These are phyloP conservation scores for Sanghuangporus baumii DNA, from an alignment of 1,284 basidiomycete species.

Conservation along the genomic window DNA sequence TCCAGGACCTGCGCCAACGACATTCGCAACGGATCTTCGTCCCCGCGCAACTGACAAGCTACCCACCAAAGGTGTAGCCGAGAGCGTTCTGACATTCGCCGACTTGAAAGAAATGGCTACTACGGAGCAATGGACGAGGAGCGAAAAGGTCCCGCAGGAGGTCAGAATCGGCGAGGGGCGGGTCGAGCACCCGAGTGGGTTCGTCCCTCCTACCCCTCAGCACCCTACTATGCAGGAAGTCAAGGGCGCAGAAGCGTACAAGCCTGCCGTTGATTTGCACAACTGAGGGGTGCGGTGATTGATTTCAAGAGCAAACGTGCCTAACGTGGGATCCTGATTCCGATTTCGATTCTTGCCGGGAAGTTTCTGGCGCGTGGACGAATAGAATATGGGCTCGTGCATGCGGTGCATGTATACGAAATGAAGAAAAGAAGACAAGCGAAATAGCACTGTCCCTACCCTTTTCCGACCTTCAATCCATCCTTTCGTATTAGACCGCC, in stretches of 20 bases:
- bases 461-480: no score
- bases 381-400: no score
- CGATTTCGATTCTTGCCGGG: no score
- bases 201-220: slow-evolving; percentile 28
- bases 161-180: slow-evolving; percentile 26
- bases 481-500: no score
- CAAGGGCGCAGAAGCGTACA: slow-evolving; percentile 7
- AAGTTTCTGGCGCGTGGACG: no score
- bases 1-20: slow-evolving; percentile 2
- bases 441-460: no score
- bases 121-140: neutral
- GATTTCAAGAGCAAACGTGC: neutral
- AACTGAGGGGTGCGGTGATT: neutral
- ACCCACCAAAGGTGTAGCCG: neutral
- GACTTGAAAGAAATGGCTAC: slow-evolving; percentile 13
- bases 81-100: slow-evolving; percentile 10
- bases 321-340: no score
- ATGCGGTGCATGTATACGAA: no score
- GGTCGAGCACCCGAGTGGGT: slow-evolving; percentile 29
- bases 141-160: slow-evolving; percentile 21
- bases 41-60: neutral
- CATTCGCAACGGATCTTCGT: neutral
- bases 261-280: slow-evolving; percentile 5
- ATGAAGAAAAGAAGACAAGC: no score
- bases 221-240: slow-evolving; percentile 1